phyloP scores from a whole-genome alignment of 2,329 filamentous ascomycete genomes.

The Cytospora piceicola region DNA sequence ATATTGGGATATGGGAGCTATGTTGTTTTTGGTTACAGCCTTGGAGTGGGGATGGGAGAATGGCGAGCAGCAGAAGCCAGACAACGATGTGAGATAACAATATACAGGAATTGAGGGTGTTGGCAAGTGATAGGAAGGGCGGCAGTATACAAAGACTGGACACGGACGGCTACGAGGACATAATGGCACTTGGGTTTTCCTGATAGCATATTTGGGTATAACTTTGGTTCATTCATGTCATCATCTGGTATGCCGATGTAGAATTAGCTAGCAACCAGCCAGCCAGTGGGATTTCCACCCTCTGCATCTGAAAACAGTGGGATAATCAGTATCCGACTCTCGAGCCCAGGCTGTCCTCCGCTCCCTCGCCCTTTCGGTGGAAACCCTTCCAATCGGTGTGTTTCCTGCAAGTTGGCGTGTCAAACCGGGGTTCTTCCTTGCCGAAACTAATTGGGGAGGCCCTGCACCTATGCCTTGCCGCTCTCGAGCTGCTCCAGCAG shows the following conservation, averaged over 20 bases:
- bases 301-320: not conserved
- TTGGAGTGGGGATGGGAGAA: too few relatives aligned
- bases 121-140: not conserved
- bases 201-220: not conserved
- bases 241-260: not conserved
- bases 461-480: constrained; percentile 25
- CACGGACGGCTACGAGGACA: not conserved
- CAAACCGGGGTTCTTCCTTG: not conserved
- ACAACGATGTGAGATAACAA: too few relatives aligned
- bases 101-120: too few relatives aligned
- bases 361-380: not conserved
- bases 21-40: not conserved
- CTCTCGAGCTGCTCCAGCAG: constrained; percentile 52
- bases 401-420: not conserved
- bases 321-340: not conserved
- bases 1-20: not conserved
- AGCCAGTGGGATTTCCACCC: not conserved
- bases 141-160: not conserved
- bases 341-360: not conserved
- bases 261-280: not conserved
- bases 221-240: not conserved
- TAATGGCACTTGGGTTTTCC: not conserved
- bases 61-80: too few relatives aligned
- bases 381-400: not conserved
- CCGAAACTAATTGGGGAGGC: not conserved